Evolutionary conservation across 2,329 filamentous ascomycete genomes (phyloP), one percentile per base, ranked within the genome.

Genomic region (Bipolaris victoriae): DNA sequence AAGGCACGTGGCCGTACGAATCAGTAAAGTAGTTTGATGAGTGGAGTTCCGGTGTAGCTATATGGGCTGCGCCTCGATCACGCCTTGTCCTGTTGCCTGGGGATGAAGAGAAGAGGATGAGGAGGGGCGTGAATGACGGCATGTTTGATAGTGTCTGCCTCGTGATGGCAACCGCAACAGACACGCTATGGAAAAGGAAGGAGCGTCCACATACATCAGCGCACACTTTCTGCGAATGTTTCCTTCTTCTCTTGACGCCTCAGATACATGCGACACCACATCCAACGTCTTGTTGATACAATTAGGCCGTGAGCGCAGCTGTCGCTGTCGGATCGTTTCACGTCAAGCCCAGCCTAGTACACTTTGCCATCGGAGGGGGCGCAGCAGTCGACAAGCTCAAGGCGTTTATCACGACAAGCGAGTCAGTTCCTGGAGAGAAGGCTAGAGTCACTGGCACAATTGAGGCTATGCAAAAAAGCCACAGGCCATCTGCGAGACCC

Each of bases 181-280:
- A 52, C 43, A 51, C 29, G 48, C 57, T 56, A 63, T 40, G 58
- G 51, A 58, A 58, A 58, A 60, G 48, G 60, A 72, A 67, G 53
- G 60, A 66, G 66, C 67, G 66, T 39, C 58, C 62, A 74, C 71
- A 62, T 75, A 75, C 72, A 75, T 71, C 66, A 69, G 66, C 66
- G 60, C 69, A 66, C 66, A 51, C 56, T 61, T 44, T 63, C 55
- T 59, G 62, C 62, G 57, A 56, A 57, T 51, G 7, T 52, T 49
- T 45, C 29, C 57, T 53, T 57, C 55, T 52, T 61, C 60, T 58
- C 55, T 60, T 54, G 10, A 53, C 35, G 29, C n/a, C 47, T 48
- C 43, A 47, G 22, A 49, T 54, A 52, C 40, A 64, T 56, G 67
- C 66, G 72, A 72, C 65, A 64, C 60, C 55, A 22, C 44, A 58